Conservation (phyloP, 2,329 filamentous ascomycete species). For the Apiospora saccharicola region DNA sequence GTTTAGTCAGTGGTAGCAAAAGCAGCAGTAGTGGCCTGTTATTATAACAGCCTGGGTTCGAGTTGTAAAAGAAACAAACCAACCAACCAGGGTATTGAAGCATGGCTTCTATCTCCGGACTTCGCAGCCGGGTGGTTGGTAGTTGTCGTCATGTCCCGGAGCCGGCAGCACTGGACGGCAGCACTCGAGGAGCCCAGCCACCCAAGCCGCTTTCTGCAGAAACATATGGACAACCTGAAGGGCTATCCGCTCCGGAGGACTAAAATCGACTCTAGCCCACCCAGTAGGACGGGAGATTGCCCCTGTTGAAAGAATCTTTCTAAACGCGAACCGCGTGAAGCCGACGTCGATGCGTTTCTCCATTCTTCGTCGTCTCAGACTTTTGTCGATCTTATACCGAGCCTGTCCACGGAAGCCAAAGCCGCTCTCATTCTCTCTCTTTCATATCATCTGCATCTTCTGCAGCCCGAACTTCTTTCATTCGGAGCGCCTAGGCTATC, state of each 20-base stretch:
- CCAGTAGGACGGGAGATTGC: neutral
- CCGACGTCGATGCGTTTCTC: neutral
- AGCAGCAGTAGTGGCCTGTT: neutral
- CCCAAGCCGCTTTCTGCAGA: neutral
- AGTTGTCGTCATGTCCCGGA: slow-evolving; percentile 6
- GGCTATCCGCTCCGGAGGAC: neutral
- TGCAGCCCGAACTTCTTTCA: neutral
- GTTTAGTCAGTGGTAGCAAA: neutral
- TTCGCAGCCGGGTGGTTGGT: neutral
- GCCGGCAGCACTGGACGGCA: slow-evolving; percentile 4
- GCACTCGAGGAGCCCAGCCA: neutral
- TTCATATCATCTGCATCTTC: neutral
- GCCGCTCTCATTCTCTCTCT: neutral
- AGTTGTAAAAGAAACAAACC: neutral
- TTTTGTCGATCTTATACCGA: slow-evolving; percentile 7
- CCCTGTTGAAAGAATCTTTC: too few species aligned
- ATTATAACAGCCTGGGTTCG: neutral
- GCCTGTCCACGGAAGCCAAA: neutral
- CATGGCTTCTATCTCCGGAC: neutral
- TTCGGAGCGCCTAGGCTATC: neutral
- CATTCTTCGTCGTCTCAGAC: neutral
- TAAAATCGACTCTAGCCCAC: neutral
- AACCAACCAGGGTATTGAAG: neutral
- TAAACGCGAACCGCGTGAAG: neutral
- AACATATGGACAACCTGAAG: neutral